These are phyloP conservation scores for Talaromyces atroroseus DNA, from an alignment of 2,329 filamentous ascomycete species.

Conservation along the genomic window DNA sequence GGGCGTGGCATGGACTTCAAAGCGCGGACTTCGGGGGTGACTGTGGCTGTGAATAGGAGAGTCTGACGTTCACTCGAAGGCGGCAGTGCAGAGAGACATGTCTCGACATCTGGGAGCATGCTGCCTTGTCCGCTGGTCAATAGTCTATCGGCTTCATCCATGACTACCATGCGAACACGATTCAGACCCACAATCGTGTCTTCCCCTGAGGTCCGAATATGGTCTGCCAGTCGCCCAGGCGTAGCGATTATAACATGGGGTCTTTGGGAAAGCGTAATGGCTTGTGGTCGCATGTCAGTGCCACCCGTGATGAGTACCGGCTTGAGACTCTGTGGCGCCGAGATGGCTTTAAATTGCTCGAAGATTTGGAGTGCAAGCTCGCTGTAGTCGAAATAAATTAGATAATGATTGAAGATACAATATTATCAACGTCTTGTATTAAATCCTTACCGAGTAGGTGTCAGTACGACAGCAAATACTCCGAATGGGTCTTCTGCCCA, in stretches of 20 bases:
- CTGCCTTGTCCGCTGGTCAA: constrained; percentile 69
- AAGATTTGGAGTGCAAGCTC: constrained; percentile 94
- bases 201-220: constrained; percentile 83
- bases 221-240: constrained; percentile 85
- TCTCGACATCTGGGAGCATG: constrained; percentile 92
- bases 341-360: constrained; percentile 92
- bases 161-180: constrained; percentile 76
- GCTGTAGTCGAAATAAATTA: constrained; percentile 33
- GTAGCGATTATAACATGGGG: constrained; percentile 94
- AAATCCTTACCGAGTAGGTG: constrained; percentile 63
- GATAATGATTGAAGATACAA: neutral
- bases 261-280: constrained; percentile 70
- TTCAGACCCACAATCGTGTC: constrained; percentile 81
- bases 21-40: constrained; percentile 85
- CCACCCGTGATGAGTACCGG: constrained; percentile 86
- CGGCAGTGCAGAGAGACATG: constrained; percentile 76
- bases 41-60: constrained; percentile 89
- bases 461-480: constrained; percentile 84
- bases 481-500: constrained; percentile 90
- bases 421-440: neutral
- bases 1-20: constrained; percentile 71
- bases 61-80: constrained; percentile 78
- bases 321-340: constrained; percentile 80
- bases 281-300: constrained; percentile 85
- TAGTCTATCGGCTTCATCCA: constrained; percentile 92